Conservation (phyloP, 2,329 filamentous ascomycete species). For the Microsporum canis region DNA sequence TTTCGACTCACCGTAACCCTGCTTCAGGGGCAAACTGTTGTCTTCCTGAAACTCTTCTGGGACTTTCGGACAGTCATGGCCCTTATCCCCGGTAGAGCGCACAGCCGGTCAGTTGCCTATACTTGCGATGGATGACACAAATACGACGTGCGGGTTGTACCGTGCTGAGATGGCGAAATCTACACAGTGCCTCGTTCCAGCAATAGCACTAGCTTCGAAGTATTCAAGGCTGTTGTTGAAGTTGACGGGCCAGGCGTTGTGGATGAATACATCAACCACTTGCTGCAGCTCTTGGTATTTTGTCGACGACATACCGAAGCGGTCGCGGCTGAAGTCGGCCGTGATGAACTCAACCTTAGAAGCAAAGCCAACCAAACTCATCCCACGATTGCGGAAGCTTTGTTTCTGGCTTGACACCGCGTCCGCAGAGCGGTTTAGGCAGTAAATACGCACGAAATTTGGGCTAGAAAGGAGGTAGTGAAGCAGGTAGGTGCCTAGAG, state of each 20-base stretch:
- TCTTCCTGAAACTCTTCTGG: conserved; percentile 16
- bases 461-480: neutral
- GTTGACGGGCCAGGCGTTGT: conserved; percentile 24
- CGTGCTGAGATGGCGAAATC: conserved; percentile 15
- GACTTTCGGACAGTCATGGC: conserved; percentile 16
- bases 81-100: neutral
- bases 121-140: conserved; percentile 22
- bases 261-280: neutral
- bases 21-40: conserved; percentile 21
- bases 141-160: conserved; percentile 17
- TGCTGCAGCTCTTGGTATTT: neutral
- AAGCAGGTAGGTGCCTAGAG: neutral
- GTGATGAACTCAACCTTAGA: neutral
- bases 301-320: neutral
- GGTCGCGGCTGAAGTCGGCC: neutral
- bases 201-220: conserved; percentile 22
- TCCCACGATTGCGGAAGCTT: neutral
- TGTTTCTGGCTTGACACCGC: neutral
- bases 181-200: conserved; percentile 19
- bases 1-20: conserved; percentile 28
- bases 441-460: neutral
- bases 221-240: conserved; percentile 23
- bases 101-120: conserved; percentile 16
- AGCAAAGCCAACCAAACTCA: neutral
- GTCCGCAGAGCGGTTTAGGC: neutral